Evolutionary conservation across 1,284 basidiomycete genomes (phyloP).

Genomic region (Xerocomus cyaneibrunnescens): DNA sequence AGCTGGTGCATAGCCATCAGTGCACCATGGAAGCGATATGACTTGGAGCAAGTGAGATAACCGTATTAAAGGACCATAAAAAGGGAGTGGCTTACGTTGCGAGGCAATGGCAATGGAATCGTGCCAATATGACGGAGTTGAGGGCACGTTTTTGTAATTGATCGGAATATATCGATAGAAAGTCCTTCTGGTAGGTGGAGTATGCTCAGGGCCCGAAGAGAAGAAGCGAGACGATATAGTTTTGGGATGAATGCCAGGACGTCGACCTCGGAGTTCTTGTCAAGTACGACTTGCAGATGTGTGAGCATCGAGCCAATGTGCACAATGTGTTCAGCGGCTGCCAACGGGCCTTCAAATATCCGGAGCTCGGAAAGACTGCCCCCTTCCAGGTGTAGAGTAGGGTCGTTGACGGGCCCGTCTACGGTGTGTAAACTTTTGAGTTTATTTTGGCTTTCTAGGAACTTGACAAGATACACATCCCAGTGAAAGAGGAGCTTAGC

Average conservation of each 20-base stretch:
- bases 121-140: constrained; percentile 35
- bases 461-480: constrained; percentile 32
- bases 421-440: constrained; percentile 28
- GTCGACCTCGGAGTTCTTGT: constrained; percentile 25
- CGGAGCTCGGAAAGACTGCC: constrained; percentile 33
- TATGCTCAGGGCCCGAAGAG: constrained; percentile 34
- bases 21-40: constrained; percentile 26
- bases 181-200: constrained; percentile 34
- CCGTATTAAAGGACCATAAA: constrained; percentile 8
- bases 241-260: constrained; percentile 30
- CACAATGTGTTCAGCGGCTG: constrained; percentile 30
- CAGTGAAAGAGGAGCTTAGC: constrained; percentile 29
- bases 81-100: constrained; percentile 26
- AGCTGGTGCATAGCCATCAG: constrained; percentile 32
- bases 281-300: constrained; percentile 29
- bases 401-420: constrained; percentile 28
- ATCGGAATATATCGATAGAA: constrained; percentile 29
- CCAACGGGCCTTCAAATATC: constrained; percentile 30
- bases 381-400: constrained; percentile 25
- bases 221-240: constrained; percentile 25
- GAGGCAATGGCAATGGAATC: constrained; percentile 34
- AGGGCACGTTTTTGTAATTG: constrained; percentile 33
- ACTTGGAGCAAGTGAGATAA: constrained; percentile 28
- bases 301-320: constrained; percentile 28
- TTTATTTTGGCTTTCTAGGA: constrained; percentile 37